phyloP scores from a whole-genome alignment of 2,329 filamentous ascomycete genomes.

The Calycina marina region DNA sequence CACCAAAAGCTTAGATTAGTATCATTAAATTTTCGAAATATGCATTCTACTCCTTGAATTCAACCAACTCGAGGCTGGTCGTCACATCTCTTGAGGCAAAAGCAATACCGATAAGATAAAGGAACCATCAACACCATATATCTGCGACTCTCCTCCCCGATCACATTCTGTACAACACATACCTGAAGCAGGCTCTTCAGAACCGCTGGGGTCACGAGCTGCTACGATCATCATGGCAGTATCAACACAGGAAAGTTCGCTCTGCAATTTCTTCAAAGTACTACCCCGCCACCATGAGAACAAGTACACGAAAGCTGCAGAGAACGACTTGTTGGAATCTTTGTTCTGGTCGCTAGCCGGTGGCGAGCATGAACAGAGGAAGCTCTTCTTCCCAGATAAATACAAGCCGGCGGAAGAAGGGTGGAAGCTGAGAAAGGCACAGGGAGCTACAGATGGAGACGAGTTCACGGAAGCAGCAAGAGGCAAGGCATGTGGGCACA shows the following conservation, averaged over 20 bases:
- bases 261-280: constrained; percentile 69
- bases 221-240: constrained; percentile 29
- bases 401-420: constrained; percentile 37
- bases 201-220: too few relatives aligned
- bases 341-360: constrained; percentile 82
- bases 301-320: constrained; percentile 60
- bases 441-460: constrained; percentile 83
- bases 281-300: constrained; percentile 61
- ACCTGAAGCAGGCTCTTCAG: too few relatives aligned
- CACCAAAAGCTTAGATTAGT: too few relatives aligned
- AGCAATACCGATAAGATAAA: constrained; percentile 3
- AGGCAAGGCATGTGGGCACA: constrained; percentile 91
- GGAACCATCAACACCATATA: neutral
- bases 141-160: too few relatives aligned
- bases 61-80: constrained; percentile 1
- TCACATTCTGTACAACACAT: too few relatives aligned
- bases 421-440: constrained; percentile 73
- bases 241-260: constrained; percentile 58
- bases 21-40: too few relatives aligned
- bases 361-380: constrained; percentile 58
- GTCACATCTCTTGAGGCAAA: too few relatives aligned
- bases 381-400: constrained; percentile 69
- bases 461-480: constrained; percentile 88
- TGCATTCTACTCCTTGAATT: too few relatives aligned
- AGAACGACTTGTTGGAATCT: constrained; percentile 55